A percentile compares a stretch with the other conserved stretches of the same genome.
These are phyloP conservation scores for Lumnitzera littorea DNA, from an alignment of 345 rosid species.

Conservation along the genomic window DNA sequence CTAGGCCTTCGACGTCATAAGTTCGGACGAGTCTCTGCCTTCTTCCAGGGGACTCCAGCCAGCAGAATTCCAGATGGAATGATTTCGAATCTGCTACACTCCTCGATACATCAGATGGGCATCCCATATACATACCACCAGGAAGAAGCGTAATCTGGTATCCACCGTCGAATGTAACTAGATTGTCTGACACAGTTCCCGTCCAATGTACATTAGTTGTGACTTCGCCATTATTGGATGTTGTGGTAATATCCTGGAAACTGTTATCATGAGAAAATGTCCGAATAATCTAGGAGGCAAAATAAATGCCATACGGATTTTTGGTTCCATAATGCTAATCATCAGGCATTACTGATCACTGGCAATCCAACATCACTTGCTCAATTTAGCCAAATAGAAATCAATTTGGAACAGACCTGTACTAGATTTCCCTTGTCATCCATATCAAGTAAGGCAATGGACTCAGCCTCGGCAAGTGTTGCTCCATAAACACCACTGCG, in stretches of 20 bases:
- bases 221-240: conserved; percentile 20
- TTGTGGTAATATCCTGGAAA: conserved; percentile 49
- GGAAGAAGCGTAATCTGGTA: conserved; percentile 66
- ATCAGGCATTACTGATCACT: too few relatives aligned
- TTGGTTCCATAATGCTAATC: too few relatives aligned
- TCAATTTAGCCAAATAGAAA: background rate
- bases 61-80: conserved; percentile 82
- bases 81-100: conserved; percentile 60
- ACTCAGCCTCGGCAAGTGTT: conserved; percentile 67
- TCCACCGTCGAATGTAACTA: conserved; percentile 62
- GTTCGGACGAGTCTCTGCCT: conserved; percentile 81
- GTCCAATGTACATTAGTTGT: conserved; percentile 59
- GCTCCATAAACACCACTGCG: conserved; percentile 93
- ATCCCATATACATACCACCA: conserved; percentile 92
- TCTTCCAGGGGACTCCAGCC: conserved; percentile 62
- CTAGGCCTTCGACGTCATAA: conserved; percentile 73
- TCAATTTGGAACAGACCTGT: conserved; percentile 42
- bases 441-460: conserved; percentile 48
- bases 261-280: background rate
- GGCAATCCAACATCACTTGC: too few relatives aligned
- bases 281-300: too few relatives aligned
- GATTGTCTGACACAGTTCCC: conserved; percentile 43
- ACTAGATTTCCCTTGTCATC: conserved; percentile 53
- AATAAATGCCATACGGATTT: too few relatives aligned
- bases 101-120: conserved; percentile 57